Evolutionary conservation across 2,329 filamentous ascomycete genomes (phyloP), one percentile per base, ranked within the genome.

Genomic region (Corynespora cassiicola): DNA sequence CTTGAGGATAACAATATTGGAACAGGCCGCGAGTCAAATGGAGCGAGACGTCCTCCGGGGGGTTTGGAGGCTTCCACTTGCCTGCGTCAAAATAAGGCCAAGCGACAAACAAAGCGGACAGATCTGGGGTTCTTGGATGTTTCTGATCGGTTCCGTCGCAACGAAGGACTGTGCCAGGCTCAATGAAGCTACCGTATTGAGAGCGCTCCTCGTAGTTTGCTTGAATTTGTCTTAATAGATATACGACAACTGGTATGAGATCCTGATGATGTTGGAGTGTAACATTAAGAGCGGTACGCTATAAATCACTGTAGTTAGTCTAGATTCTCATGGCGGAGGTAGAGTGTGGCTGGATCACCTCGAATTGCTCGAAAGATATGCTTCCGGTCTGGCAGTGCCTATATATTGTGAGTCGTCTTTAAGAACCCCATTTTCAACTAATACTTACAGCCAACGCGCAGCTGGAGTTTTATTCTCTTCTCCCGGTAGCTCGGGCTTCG

Each of bases 151-250:
- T 31, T 1, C 45, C 45, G n/a, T 47, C 39, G 17, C 23, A 44
- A 26, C 39, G 45, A 9, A 47, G 11, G 7, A 47, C 45, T 7
- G 45, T 47, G 2, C 45, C 45, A 10, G 45, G 45, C n/a, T 44
- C 29, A 10, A 47, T 44, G 10, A 10, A 31, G 16, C 26, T 40
- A 11, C 40, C 45, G 27, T 41, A 32, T 19, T 30, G 30, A 21
- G 28, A 34, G 6, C 29, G 27, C 19, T 39, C 32, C 16, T 22
- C 17, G 23, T 30, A 25, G 6, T 15, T 20, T 17, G 20, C 20
- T 23, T 32, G 25, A 6, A 47, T 9, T 8, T 36, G 27, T 17
- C 31, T 27, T 9, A 40, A 37, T 3, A 41, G 32, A 17, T 26
- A 18, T n/a, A 39, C 16, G 6, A 39, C 12, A 11, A 41, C 17